Base-by-base conservation (phyloP, 2,329 filamentous ascomycete species). In the Bisporella sp. region DNA sequence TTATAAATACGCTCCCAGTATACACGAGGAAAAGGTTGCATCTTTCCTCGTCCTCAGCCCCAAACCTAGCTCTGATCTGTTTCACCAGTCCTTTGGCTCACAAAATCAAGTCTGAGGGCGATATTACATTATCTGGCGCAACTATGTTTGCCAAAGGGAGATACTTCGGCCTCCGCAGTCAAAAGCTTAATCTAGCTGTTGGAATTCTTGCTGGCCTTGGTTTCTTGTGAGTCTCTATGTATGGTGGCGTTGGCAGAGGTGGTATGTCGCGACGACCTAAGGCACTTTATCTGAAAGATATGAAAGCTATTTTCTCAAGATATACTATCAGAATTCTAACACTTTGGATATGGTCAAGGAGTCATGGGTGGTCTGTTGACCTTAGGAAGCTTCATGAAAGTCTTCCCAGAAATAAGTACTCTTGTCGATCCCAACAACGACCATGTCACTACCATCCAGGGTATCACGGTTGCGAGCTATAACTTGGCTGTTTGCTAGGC, bases 401-500 rank as follows among this genome's bases (percentile, higher is more conserved):
- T 46, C 29, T 82, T 82, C 56, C 79, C 78, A 0, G 62, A 70
- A 37, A 78, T 80, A 54, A 74, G 81, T 60, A 72, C 74, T 1
- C 61, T 62, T 31, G 53, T 57, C 50, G 55, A 54, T 45, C 50
- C 43, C 2, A 52, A 46, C 39, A 53, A 60, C 48, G 59, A 50
- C 41, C 59, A 57, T 44, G 52, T 57, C 47, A 56, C 57, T 31
- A 64, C 57, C 5, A 62, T 63, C n/a, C 62, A 65, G 47, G 74
- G 74, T 33, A 78, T 80, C 44, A 69, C 76, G 5, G 72, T 81
- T 13, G 77, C 76, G 6, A 73, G 73, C 4, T 81, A 81, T 63
- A 79, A 79, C 60, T 60, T 81, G 80, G 79, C 9, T 83, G 80
- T 64, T 78, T 79, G 52, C 50, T 73, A 41, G 75, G 75, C 43